Conservation (phyloP, 208 protist species). For the Balamuthia mandrillaris region DNA sequence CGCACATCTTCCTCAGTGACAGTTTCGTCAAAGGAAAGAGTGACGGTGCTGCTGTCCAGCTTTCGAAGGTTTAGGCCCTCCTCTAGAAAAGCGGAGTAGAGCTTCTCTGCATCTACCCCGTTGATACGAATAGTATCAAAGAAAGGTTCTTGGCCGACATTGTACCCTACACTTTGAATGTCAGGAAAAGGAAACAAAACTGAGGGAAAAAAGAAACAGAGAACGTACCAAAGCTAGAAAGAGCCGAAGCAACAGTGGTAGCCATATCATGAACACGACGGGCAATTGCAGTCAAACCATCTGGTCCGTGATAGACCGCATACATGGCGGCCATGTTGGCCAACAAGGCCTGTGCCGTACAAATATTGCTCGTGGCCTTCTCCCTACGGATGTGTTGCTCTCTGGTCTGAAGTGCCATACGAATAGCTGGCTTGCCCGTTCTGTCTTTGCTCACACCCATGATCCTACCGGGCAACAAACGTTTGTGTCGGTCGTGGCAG, state of each 20-base stretch:
- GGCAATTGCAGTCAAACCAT: slow-evolving; percentile 88
- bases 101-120: slow-evolving; percentile 64
- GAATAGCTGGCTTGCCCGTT: slow-evolving; percentile 81
- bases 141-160: no score
- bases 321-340: slow-evolving; percentile 95
- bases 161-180: no score
- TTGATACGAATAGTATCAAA: no score
- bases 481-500: slow-evolving; percentile 80
- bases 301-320: slow-evolving; percentile 93
- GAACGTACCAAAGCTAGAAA: no score
- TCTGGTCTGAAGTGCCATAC: slow-evolving; percentile 95
- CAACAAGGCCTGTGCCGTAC: slow-evolving; percentile 94
- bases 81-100: slow-evolving; percentile 69
- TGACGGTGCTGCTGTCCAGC: slow-evolving; percentile 71
- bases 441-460: slow-evolving; percentile 91
- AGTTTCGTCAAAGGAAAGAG: slow-evolving; percentile 90
- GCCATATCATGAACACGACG: slow-evolving; percentile 81
- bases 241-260: slow-evolving; percentile 74
- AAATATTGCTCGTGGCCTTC: slow-evolving; percentile 93
- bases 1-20: slow-evolving; percentile 79
- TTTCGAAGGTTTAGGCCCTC: slow-evolving; percentile 87
- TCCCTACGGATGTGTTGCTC: slow-evolving; percentile 98
- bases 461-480: slow-evolving; percentile 89
- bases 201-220: no score
- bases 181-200: no score